These are phyloP conservation scores for Aureobasidium sp. DNA, from an alignment of 2,329 filamentous ascomycete species.

Conservation along the genomic window DNA sequence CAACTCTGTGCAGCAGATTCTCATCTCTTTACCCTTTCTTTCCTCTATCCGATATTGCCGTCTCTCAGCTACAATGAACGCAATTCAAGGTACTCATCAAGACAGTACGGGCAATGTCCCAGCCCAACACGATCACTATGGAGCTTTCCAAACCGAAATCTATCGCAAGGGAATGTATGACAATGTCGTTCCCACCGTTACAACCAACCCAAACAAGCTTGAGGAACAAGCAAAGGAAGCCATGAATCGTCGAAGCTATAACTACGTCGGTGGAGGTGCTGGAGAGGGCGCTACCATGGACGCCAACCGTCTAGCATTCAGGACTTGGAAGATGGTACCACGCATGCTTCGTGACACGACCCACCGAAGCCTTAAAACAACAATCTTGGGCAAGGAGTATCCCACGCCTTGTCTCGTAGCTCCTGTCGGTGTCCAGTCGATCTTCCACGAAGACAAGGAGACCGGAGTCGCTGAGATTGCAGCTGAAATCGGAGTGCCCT, in stretches of 20 bases:
- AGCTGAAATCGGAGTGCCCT: conserved; percentile 54
- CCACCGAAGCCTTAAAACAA: conserved; percentile 17
- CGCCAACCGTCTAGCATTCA: conserved; percentile 23
- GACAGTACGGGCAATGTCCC: not conserved
- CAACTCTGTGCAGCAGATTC: not conserved
- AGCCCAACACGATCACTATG: conserved; percentile 28
- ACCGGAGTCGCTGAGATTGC: conserved; percentile 58
- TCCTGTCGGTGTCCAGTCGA: conserved; percentile 61
- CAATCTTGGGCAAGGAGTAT: conserved; percentile 20
- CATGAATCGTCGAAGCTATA: conserved; percentile 44
- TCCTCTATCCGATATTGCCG: not conserved
- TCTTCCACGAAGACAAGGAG: conserved; percentile 61
- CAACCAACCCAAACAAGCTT: conserved; percentile 52
- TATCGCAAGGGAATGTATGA: conserved; percentile 48
- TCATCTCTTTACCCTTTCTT: not conserved
- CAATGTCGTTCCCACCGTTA: conserved; percentile 45
- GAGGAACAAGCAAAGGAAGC: conserved; percentile 48
- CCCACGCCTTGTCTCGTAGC: conserved; percentile 52
- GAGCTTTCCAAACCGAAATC: conserved; percentile 42
- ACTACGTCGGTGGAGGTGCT: conserved; percentile 30
- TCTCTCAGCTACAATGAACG: not conserved
- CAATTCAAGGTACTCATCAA: conserved; percentile 13
- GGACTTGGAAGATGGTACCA: conserved; percentile 20
- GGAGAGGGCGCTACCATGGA: conserved; percentile 27
- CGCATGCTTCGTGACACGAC: conserved; percentile 16